These are phyloP conservation scores for Fusarium haematococcum DNA, from an alignment of 2,329 filamentous ascomycete species.

Conservation along the genomic window DNA sequence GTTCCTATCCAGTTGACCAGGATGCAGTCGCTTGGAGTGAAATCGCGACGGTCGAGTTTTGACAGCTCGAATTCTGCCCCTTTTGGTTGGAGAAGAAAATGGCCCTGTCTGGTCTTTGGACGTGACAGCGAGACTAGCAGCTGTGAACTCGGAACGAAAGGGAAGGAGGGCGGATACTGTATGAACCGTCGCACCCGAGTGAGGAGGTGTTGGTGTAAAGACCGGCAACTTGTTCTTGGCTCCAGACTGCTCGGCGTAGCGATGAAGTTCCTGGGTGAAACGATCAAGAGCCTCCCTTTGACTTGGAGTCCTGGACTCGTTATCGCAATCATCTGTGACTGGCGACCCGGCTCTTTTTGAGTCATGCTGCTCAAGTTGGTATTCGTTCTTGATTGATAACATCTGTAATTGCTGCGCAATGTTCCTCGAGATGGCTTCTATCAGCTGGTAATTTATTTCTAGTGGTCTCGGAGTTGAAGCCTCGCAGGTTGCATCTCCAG, in stretches of 20 bases:
- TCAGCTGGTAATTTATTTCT: constrained; percentile 54
- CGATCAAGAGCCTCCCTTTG: constrained; percentile 56
- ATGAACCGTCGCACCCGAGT: constrained; percentile 58
- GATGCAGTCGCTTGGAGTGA: constrained; percentile 5
- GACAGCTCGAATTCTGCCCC: constrained; percentile 17
- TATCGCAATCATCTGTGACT: constrained; percentile 9
- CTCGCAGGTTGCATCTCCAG: constrained; percentile 28
- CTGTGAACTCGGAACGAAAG: constrained; percentile 64
- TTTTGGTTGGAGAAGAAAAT: constrained; percentile 4
- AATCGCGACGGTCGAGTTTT: constrained; percentile 3
- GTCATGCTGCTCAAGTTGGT: neutral
- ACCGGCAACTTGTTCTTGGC: constrained; percentile 53
- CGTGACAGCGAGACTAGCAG: constrained; percentile 68
- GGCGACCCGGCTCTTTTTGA: neutral
- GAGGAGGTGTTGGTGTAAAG: constrained; percentile 54
- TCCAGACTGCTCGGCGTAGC: constrained; percentile 50
- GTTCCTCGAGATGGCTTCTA: constrained; percentile 59
- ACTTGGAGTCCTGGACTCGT: constrained; percentile 57
- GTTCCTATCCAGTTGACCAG: constrained; percentile 48
- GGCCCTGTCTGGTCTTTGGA: constrained; percentile 58
- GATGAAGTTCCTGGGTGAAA: constrained; percentile 47
- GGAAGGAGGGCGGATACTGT: constrained; percentile 66
- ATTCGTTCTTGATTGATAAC: constrained; percentile 46
- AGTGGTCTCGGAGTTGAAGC: constrained; percentile 43
- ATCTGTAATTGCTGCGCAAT: constrained; percentile 59